A percentile compares a stretch with the other conserved stretches of the same genome.
phyloP scores from a whole-genome alignment of 768 basidiomycete species.

The Coprinopsis marcescibilis region DNA sequence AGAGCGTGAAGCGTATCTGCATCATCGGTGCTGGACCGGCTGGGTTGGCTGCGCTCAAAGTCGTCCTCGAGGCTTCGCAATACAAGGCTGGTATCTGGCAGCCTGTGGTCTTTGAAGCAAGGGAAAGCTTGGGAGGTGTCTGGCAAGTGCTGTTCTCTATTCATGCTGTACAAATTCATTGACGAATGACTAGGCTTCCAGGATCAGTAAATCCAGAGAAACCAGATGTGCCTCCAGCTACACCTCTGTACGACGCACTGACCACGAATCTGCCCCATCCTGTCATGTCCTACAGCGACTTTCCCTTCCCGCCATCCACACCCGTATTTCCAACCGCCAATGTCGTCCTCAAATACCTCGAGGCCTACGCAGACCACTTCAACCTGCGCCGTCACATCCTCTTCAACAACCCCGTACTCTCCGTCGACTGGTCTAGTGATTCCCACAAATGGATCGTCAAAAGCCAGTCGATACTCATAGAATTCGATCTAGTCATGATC shows the following conservation, averaged over 20 bases:
- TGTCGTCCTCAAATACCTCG: slow-evolving; percentile 63
- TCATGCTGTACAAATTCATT: background rate
- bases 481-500: slow-evolving; percentile 57
- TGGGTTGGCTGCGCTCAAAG: slow-evolving; percentile 66
- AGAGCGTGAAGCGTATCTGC: slow-evolving; percentile 39
- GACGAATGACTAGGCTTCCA: slow-evolving; percentile 41
- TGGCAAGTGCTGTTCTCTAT: slow-evolving; percentile 45
- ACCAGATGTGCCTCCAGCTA: slow-evolving; percentile 47
- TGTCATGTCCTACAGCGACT: slow-evolving; percentile 62
- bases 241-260: slow-evolving; percentile 73
- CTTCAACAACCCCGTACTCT: slow-evolving; percentile 52
- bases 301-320: slow-evolving; percentile 66
- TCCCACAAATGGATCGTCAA: slow-evolving; percentile 48
- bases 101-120: slow-evolving; percentile 57
- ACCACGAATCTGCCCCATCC: slow-evolving; percentile 82
- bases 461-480: slow-evolving; percentile 26
- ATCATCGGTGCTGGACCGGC: slow-evolving; percentile 75
- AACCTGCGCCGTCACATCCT: slow-evolving; percentile 55
- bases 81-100: slow-evolving; percentile 57
- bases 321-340: slow-evolving; percentile 61
- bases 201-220: slow-evolving; percentile 26
- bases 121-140: slow-evolving; percentile 65
- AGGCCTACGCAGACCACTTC: slow-evolving; percentile 59
- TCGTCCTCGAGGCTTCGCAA: slow-evolving; percentile 53
- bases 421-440: slow-evolving; percentile 31